phyloP scores from a whole-genome alignment of 164 flowering plant species.

The Magnolia kwangsiensis region DNA sequence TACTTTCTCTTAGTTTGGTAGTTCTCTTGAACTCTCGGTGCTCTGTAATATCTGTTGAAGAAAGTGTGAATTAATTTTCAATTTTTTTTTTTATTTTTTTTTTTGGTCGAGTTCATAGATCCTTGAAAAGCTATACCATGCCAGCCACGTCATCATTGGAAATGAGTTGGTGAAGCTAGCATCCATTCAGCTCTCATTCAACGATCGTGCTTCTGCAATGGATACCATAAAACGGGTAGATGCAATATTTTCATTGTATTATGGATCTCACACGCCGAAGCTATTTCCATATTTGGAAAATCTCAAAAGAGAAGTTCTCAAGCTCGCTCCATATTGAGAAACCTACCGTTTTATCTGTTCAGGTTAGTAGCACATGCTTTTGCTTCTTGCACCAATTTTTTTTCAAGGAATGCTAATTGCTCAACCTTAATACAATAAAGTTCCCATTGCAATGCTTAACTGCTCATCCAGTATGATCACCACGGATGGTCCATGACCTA shows the following conservation, averaged over 20 bases:
- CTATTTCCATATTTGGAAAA: constrained; percentile 48
- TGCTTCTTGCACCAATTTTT: background rate
- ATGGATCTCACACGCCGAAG: constrained; percentile 52
- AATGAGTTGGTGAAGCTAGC: constrained; percentile 77
- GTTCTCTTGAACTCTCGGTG: background rate
- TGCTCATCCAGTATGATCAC: too few relatives aligned
- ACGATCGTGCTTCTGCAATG: constrained; percentile 27
- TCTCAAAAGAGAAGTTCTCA: constrained; percentile 30
- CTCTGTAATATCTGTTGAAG: background rate
- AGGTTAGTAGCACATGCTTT: background rate
- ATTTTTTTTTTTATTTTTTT: too few relatives aligned
- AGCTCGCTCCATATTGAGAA: constrained; percentile 7
- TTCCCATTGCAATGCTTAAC: too few relatives aligned
- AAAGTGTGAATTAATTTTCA: background rate
- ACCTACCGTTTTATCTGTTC: background rate
- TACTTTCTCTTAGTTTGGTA: background rate
- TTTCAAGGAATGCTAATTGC: too few relatives aligned
- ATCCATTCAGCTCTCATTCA: constrained; percentile 50
- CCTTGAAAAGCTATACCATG: constrained; percentile 63
- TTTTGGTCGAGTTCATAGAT: constrained; percentile 41
- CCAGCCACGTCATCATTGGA: constrained; percentile 69
- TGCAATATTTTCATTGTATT: constrained; percentile 48
- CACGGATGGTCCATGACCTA: too few relatives aligned
- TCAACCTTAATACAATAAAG: too few relatives aligned
- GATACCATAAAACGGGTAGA: constrained; percentile 34